Percentiles rank a stretch among this genome's conserved stretches.
Evolutionary conservation across 2,329 filamentous ascomycete species (phyloP).

Genomic region (Anthostomella pinea): DNA sequence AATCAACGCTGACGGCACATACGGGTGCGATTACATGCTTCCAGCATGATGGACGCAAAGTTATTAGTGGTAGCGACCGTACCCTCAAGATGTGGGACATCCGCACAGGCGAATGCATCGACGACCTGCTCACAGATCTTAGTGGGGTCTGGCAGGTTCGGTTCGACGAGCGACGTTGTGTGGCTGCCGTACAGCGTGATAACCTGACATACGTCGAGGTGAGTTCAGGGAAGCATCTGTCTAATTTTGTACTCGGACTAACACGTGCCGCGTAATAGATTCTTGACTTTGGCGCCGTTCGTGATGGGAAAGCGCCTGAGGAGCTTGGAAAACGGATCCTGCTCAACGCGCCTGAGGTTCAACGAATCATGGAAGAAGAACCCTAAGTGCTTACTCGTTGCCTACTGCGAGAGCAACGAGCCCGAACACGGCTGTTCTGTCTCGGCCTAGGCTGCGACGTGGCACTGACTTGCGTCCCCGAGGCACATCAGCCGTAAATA

Average conservation of each 20-base stretch:
- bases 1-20: conserved; percentile 85
- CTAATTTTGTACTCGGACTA: conserved; percentile 22
- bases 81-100: conserved; percentile 99
- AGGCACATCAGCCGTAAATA: too few relatives aligned
- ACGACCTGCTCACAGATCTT: conserved; percentile 88
- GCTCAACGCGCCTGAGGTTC: conserved; percentile 56
- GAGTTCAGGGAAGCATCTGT: conserved; percentile 34
- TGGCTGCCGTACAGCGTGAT: conserved; percentile 92
- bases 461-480: too few relatives aligned
- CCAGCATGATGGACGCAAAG: conserved; percentile 94
- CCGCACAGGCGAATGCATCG: conserved; percentile 83
- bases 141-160: conserved; percentile 99
- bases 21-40: conserved; percentile 98
- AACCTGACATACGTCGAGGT: conserved; percentile 95
- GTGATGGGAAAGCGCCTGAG: conserved; percentile 77
- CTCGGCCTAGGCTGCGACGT: too few relatives aligned
- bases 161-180: conserved; percentile 92
- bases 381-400: conserved; percentile 3
- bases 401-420: neutral
- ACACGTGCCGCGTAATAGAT: conserved; percentile 59
- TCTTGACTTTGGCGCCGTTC: conserved; percentile 91
- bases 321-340: conserved; percentile 77
- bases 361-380: conserved; percentile 33
- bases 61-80: conserved; percentile 92
- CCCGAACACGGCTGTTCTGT: too few relatives aligned